Conservation (phyloP, 2,329 filamentous ascomycete genomes). For the Westerdykella aurantiaca region DNA sequence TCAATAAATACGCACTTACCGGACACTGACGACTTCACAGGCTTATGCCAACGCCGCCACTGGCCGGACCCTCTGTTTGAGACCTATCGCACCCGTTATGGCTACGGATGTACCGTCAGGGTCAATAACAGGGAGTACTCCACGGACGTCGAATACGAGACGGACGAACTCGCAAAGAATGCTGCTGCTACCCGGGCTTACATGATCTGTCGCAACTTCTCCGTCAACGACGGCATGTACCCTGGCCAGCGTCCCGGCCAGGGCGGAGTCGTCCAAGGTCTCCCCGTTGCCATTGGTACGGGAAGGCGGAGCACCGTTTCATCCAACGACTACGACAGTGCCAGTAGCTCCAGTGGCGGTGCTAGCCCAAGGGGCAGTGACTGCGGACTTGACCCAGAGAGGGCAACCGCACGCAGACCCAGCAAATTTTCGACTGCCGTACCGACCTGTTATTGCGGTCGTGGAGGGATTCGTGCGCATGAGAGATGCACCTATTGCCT, state of each 20-base stretch:
- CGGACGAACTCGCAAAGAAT: slow-evolving; percentile 77
- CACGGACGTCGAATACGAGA: slow-evolving; percentile 79
- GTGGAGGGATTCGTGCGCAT: slow-evolving; percentile 37
- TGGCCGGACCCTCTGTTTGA: slow-evolving; percentile 91
- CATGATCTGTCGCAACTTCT: slow-evolving; percentile 97
- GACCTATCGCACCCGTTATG: slow-evolving; percentile 65
- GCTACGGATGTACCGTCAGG: slow-evolving; percentile 83
- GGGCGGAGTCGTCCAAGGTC: slow-evolving; percentile 52
- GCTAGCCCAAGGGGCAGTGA: slow-evolving; percentile 50
- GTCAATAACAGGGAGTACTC: slow-evolving; percentile 97
- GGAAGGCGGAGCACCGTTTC: slow-evolving; percentile 48
- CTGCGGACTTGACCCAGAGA: slow-evolving; percentile 38
- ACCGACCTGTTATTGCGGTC: slow-evolving; percentile 33
- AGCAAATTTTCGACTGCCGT: slow-evolving; percentile 31
- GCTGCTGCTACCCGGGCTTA: slow-evolving; percentile 94
- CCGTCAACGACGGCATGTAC: slow-evolving; percentile 89
- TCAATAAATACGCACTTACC: slow-evolving; percentile 14
- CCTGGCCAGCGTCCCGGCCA: slow-evolving; percentile 52
- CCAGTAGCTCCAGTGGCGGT: slow-evolving; percentile 48
- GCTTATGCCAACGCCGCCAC: slow-evolving; percentile 87
- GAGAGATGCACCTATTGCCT: slow-evolving; percentile 41
- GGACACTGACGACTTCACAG: slow-evolving; percentile 48
- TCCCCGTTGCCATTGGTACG: slow-evolving; percentile 59
- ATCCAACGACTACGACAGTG: slow-evolving; percentile 47
- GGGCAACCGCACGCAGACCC: slow-evolving; percentile 21